phyloP scores from a whole-genome alignment of 2,329 filamentous ascomycete genomes.

The Nannizzia gypsea region DNA sequence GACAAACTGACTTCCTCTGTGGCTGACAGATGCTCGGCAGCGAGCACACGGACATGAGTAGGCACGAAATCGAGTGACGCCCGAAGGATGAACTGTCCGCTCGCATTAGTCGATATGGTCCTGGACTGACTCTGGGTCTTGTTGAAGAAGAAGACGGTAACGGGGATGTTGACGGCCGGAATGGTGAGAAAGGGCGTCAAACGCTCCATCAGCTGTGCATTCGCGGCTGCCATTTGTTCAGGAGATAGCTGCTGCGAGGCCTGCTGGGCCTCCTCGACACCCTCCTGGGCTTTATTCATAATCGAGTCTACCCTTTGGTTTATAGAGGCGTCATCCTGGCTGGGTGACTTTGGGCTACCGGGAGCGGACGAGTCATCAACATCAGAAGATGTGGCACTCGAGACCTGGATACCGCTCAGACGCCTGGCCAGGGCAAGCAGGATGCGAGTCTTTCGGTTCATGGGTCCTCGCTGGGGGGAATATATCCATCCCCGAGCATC shows the following conservation, averaged over 20 bases:
- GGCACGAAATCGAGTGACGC: conserved; percentile 81
- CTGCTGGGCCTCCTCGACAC: conserved; percentile 42
- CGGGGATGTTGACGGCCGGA: conserved; percentile 61
- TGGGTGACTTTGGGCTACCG: conserved; percentile 39
- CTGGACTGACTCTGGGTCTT: conserved; percentile 68
- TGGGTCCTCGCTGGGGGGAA: conserved; percentile 67
- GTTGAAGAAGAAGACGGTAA: conserved; percentile 95
- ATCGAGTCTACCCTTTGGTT: conserved; percentile 66
- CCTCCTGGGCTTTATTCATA: conserved; percentile 60
- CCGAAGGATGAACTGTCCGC: conserved; percentile 74
- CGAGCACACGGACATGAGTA: conserved; percentile 76
- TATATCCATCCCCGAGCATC: conserved; percentile 96
- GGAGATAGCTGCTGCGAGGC: conserved; percentile 38
- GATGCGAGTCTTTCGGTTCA: conserved; percentile 77
- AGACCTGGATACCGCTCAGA: conserved; percentile 72
- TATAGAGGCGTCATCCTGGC: conserved; percentile 54
- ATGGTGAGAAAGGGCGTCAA: conserved; percentile 83
- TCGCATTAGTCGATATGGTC: conserved; percentile 73
- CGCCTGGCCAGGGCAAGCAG: conserved; percentile 77
- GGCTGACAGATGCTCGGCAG: conserved; percentile 70
- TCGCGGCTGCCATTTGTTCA: conserved; percentile 65
- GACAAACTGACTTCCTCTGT: conserved; percentile 68
- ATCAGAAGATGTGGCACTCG: conserved; percentile 31
- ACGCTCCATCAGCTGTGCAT: conserved; percentile 76
- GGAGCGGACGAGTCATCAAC: conserved; percentile 34